Percentiles rank a stretch among this genome's conserved stretches.
phyloP scores from a whole-genome alignment of 2,329 filamentous ascomycete genomes.

The Xylariaceae sp. region DNA sequence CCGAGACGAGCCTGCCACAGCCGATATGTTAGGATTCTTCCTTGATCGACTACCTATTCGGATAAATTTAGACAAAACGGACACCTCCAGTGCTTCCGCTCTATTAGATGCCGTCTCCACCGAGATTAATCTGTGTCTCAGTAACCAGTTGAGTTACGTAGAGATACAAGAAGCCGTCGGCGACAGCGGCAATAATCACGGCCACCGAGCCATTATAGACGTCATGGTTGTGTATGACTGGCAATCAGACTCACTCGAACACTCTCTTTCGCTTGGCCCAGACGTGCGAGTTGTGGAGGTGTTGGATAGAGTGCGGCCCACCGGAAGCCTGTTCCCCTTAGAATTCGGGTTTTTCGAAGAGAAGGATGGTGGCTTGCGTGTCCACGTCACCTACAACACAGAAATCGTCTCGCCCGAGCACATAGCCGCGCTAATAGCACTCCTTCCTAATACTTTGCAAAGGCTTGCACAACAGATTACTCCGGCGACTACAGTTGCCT shows the following conservation, averaged over 20 bases:
- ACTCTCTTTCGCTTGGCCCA: constrained; percentile 5
- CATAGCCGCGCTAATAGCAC: background rate
- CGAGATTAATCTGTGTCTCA: background rate
- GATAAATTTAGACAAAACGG: background rate
- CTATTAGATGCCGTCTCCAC: background rate
- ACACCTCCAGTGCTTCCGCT: too few species aligned
- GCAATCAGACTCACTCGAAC: constrained; percentile 13
- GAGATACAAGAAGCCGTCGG: constrained; percentile 7
- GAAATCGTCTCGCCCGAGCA: background rate
- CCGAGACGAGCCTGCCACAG: constrained; percentile 19
- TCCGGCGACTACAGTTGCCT: too few species aligned
- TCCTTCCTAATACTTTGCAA: background rate
- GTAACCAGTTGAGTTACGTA: constrained; percentile 2
- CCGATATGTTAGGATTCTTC: constrained; percentile 20
- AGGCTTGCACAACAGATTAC: background rate
- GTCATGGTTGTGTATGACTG: constrained; percentile 20
- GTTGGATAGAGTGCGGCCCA: background rate
- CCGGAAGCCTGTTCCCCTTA: constrained; percentile 6
- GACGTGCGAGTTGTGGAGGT: background rate
- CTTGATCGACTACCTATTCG: constrained; percentile 13
- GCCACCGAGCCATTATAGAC: background rate
- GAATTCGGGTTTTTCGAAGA: constrained; percentile 5
- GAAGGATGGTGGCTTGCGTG: constrained; percentile 9
- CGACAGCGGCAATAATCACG: background rate
- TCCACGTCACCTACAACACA: background rate